phyloP scores from a whole-genome alignment of 768 basidiomycete species.

The Leccinum rimulosum region DNA sequence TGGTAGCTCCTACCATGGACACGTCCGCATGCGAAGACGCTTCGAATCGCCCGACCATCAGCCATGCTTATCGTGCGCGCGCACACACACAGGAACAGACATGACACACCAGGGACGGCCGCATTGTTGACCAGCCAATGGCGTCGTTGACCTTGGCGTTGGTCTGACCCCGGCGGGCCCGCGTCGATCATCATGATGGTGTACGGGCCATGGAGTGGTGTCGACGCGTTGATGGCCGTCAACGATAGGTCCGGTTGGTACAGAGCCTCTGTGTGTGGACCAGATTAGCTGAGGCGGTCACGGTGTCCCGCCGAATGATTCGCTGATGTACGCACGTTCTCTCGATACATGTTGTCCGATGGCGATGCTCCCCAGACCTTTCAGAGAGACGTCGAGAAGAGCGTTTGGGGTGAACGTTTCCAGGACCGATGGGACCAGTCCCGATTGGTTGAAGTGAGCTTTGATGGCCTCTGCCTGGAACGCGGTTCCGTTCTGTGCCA shows the following conservation, averaged over 20 bases:
- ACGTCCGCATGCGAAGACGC: conserved; percentile 34
- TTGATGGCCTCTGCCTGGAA: conserved; percentile 57
- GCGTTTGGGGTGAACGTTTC: conserved; percentile 59
- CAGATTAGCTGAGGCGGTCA: not conserved
- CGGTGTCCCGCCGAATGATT: not conserved
- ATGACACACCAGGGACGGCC: conserved; percentile 41
- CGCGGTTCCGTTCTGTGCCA: conserved; percentile 45
- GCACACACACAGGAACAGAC: not conserved
- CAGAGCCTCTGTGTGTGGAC: conserved; percentile 46
- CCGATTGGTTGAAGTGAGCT: conserved; percentile 64
- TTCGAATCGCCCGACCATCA: not conserved
- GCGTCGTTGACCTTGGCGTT: conserved; percentile 58
- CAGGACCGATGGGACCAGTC: conserved; percentile 61
- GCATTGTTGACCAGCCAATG: conserved; percentile 82
- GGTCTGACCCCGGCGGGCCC: conserved; percentile 59
- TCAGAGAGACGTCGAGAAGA: conserved; percentile 50
- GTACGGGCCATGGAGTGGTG: conserved; percentile 47
- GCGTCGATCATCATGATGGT: conserved; percentile 79
- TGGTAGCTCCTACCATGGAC: conserved; percentile 41
- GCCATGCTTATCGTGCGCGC: not conserved
- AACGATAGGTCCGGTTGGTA: conserved; percentile 54
- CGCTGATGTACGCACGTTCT: conserved; percentile 45
- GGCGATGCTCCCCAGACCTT: conserved; percentile 45
- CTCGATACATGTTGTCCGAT: conserved; percentile 59
- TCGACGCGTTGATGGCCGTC: conserved; percentile 47